These are phyloP conservation scores for Skeletonema costatum DNA, from an alignment of 108 stramenopile genomes.

Conservation along the genomic window DNA sequence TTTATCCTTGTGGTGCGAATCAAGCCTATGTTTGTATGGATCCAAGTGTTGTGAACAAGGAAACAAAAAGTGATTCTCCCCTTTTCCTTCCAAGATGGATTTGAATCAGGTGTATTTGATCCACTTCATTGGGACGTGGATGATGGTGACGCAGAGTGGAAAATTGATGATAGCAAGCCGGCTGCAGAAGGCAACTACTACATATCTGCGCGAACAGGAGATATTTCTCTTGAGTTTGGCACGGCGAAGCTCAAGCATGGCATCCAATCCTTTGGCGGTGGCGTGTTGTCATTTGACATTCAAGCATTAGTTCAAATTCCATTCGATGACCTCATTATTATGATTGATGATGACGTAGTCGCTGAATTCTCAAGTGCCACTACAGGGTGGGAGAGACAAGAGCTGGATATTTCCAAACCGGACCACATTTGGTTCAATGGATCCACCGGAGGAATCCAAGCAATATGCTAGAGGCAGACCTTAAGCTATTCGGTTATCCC, in stretches of 20 bases:
- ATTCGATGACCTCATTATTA: conserved; percentile 17
- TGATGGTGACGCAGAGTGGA: background rate
- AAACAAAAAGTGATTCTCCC: background rate
- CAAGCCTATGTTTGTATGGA: conserved; percentile 31
- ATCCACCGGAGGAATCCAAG: conserved; percentile 27
- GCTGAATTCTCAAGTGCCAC: background rate
- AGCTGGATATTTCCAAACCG: background rate
- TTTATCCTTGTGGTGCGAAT: conserved; percentile 43
- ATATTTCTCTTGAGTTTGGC: background rate
- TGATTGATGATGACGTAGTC: conserved; percentile 2
- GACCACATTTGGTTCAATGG: conserved; percentile 4
- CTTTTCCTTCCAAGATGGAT: conserved; percentile 7
- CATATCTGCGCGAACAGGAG: background rate
- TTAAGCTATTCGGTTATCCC: background rate
- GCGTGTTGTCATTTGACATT: conserved; percentile 4
- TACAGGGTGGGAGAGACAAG: background rate
- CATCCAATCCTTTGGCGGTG: conserved; percentile 2
- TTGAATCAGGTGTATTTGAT: conserved; percentile 12
- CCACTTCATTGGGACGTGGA: background rate
- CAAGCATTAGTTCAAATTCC: conserved; percentile 6
- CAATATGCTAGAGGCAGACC: conserved; percentile 3
- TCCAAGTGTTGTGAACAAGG: background rate
- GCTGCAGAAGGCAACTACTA: conserved; percentile 12
- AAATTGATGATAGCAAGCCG: background rate
- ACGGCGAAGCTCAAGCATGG: background rate